Base-by-base conservation (phyloP, 106 monocot species). In the Dendrobium chrysotoxum region DNA sequence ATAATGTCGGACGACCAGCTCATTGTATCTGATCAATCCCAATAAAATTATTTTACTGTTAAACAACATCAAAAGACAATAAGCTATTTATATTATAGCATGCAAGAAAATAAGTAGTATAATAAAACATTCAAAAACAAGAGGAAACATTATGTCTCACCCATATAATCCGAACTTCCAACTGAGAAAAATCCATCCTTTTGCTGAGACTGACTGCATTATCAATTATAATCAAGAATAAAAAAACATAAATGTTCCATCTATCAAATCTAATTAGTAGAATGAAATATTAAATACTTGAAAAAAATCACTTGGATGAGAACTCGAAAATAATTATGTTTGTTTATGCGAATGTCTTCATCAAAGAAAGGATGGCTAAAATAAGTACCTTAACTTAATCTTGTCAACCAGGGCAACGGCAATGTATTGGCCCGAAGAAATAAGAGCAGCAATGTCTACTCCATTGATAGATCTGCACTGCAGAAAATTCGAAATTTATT, bases 331-430 rank as follows among this genome's bases (percentile, higher is more conserved):
- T 40, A 42, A 74, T 42, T 74, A 40, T 42, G 0, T 74, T 76
- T 26, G 23, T 23, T 26, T 26, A 26, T 12, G 15, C 18, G 4
- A 26, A 28, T 47, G 28, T 42, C n/a, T 75, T 46, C n/a, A 47
- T 26, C 28, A 47, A 10, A 45, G 15, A 47, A 74, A 74, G 42
- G 41, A 74, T 13, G 41, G 74, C 41, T 77, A 54, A 71, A 81
- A 81, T 64, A 10, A 13, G 17, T 80, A 89, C 92, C 87, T 89
- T 78, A 92, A 67, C 68, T 92, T 92, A 76, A 86, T 79, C 78
- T 92, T 92, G 80, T 92, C 86, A 53, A 92, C 89, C 80, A 92
- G 83, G 66, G 86, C 92, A 81, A 92, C 81, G 38, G 87, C 89
- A 78, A 92, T 88, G 41, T 82, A 92, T 58, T 88, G 65, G 38